Conservation (phyloP, 352 stramenopile genomes). For the Phytopythium oedochilum region DNA sequence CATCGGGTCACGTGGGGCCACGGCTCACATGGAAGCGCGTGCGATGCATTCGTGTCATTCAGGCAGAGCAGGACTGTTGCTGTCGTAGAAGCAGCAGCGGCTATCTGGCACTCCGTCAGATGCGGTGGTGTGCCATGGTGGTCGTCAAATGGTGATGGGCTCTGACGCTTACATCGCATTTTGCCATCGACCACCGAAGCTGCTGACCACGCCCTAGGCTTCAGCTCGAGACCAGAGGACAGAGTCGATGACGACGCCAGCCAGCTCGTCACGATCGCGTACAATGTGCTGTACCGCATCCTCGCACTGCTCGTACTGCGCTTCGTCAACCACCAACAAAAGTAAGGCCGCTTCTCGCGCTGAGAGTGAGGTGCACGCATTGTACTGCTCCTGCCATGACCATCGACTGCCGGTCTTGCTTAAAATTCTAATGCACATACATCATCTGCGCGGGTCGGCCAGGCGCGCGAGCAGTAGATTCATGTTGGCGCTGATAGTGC, state of each 20-base stretch:
- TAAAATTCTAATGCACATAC: not conserved
- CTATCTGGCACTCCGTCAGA: too few relatives aligned
- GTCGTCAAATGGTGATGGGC: not conserved
- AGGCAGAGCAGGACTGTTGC: not conserved
- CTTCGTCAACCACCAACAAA: slow-evolving; percentile 26
- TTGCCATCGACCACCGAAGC: not conserved
- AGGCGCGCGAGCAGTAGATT: slow-evolving; percentile 2
- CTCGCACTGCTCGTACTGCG: slow-evolving; percentile 21
- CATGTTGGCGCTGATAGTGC: slow-evolving; percentile 7
- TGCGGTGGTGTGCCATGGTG: too few relatives aligned
- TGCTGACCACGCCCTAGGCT: not conserved
- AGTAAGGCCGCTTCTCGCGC: not conserved
- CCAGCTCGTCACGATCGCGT: slow-evolving; percentile 18
- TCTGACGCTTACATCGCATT: not conserved
- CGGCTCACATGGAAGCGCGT: too few relatives aligned
- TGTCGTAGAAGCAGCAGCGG: too few relatives aligned
- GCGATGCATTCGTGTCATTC: not conserved
- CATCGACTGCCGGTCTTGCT: not conserved
- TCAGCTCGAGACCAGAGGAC: too few relatives aligned
- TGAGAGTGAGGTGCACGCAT: too few relatives aligned
- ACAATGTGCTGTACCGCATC: slow-evolving; percentile 25
- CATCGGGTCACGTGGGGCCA: too few relatives aligned
- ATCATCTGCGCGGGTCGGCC: slow-evolving; percentile 1
- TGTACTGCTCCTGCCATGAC: not conserved
- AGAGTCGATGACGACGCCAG: not conserved